These are phyloP conservation scores for Paraglomus occultum DNA, from an alignment of 192 early-diverging fungal genomes.

Conservation along the genomic window DNA sequence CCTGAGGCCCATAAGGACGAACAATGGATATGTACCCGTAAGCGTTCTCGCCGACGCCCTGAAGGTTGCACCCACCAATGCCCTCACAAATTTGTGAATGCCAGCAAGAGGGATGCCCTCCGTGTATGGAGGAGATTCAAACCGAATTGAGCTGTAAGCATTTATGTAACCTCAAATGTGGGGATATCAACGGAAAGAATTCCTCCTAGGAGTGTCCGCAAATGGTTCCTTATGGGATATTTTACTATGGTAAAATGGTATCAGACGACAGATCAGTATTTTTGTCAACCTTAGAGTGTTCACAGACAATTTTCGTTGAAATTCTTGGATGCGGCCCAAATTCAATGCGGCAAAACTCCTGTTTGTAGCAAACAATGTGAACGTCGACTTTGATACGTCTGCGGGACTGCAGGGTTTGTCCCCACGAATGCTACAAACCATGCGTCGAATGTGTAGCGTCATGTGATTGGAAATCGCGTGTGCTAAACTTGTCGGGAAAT, in stretches of 20 bases:
- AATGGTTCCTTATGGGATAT: not conserved
- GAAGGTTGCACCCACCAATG: not conserved
- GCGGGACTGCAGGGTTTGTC: slow-evolving; percentile 31
- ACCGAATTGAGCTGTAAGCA: not conserved
- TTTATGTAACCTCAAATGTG: not conserved
- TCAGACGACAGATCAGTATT: no score
- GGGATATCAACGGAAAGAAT: not conserved
- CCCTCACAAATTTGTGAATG: not conserved
- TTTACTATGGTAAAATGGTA: no score
- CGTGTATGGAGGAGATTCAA: not conserved
- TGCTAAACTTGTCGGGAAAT: slow-evolving; percentile 32
- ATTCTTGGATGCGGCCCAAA: not conserved
- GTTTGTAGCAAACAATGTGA: slow-evolving; percentile 1
- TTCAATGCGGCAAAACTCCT: not conserved
- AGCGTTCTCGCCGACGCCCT: not conserved
- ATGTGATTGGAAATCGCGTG: slow-evolving; percentile 28
- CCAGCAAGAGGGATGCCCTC: not conserved
- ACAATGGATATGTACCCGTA: not conserved
- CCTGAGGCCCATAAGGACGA: not conserved
- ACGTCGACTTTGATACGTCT: slow-evolving; percentile 8
- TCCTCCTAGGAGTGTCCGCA: not conserved
- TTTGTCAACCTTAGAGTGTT: no score
- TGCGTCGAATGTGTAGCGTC: slow-evolving; percentile 28
- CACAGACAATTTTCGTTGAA: not conserved
- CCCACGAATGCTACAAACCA: slow-evolving; percentile 31